These are phyloP conservation scores for Sicyos edulis DNA, from an alignment of 306 rosid species.

Conservation along the genomic window DNA sequence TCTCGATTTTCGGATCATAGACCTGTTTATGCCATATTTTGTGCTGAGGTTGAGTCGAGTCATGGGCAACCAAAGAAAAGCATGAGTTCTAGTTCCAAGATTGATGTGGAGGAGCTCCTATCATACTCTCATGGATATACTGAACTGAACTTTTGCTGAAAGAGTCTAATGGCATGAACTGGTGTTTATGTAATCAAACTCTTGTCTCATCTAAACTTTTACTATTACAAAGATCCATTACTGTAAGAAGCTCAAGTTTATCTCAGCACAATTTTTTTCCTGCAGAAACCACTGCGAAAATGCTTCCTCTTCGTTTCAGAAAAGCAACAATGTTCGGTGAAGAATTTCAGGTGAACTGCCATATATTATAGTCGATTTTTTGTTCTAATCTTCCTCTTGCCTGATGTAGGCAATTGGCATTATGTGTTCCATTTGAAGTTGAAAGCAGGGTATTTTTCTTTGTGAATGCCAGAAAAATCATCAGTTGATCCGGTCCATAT, in stretches of 20 bases:
- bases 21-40: conserved; percentile 84
- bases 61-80: conserved; percentile 73
- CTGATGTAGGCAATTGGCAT: neutral
- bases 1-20: conserved; percentile 95
- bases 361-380: neutral
- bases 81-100: conserved; percentile 74
- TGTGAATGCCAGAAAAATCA: conserved; percentile 3
- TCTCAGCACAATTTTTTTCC: neutral
- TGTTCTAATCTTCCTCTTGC: neutral
- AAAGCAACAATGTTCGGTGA: neutral
- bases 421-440: neutral
- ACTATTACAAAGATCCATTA: neutral
- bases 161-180: neutral
- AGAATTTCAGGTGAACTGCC: conserved; percentile 1
- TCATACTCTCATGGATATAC: conserved; percentile 89
- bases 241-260: neutral
- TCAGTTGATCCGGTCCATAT: neutral
- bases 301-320: neutral
- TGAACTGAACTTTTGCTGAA: conserved; percentile 82
- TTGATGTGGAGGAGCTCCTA: conserved; percentile 82
- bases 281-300: neutral
- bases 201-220: neutral
- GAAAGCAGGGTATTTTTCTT: neutral
- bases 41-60: conserved; percentile 92
- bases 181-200: conserved; percentile 8